These are phyloP conservation scores for Jaltomata sinuosa DNA, from an alignment of 257 asterid species.

Conservation along the genomic window DNA sequence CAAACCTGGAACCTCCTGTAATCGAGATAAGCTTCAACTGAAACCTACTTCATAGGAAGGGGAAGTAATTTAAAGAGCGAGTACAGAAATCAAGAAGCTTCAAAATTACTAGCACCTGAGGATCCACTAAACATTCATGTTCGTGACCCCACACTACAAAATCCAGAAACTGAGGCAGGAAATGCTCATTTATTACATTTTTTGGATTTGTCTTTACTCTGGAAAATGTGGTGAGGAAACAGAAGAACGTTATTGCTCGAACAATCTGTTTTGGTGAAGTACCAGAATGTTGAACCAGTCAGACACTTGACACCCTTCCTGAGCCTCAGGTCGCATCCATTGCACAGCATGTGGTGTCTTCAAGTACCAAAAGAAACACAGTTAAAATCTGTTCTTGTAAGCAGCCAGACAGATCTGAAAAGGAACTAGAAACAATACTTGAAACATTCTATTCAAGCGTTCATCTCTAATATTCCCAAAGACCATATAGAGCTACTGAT, in stretches of 20 bases:
- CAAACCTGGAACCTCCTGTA: constrained; percentile 96
- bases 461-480: constrained; percentile 98
- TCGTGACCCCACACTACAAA: constrained; percentile 97
- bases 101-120: constrained; percentile 49
- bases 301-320: constrained; percentile 70
- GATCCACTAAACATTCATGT: constrained; percentile 92
- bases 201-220: constrained; percentile 96
- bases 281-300: constrained; percentile 95
- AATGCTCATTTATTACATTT: constrained; percentile 97
- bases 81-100: constrained; percentile 1
- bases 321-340: constrained; percentile 98
- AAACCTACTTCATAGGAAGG: not conserved
- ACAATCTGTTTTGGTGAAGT: constrained; percentile 92
- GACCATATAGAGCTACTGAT: constrained; percentile 92
- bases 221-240: constrained; percentile 15
- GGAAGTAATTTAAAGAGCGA: not conserved
- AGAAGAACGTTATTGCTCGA: not conserved
- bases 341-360: constrained; percentile 99
- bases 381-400: not conserved
- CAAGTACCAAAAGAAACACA: constrained; percentile 16
- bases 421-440: constrained; percentile 33
- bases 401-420: not conserved
- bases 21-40: constrained; percentile 12
- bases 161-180: constrained; percentile 87
- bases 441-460: constrained; percentile 96